phyloP scores from a whole-genome alignment of 495 filamentous ascomycete genomes.

The Aeminium ludgeri region DNA sequence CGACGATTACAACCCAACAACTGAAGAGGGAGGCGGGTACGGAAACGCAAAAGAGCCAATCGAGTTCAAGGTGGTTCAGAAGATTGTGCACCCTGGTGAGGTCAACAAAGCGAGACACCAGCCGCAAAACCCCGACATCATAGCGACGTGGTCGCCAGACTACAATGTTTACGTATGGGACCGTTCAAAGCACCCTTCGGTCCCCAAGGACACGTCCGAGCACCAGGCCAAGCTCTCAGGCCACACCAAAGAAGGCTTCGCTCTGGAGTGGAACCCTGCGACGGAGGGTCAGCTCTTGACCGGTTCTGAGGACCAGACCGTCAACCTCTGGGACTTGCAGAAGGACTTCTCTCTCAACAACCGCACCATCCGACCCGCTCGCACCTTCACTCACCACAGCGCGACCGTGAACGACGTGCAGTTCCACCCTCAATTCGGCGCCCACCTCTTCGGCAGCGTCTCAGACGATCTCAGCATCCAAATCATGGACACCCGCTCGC shows the following conservation, averaged over 20 bases:
- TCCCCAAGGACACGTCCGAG: conserved; percentile 26
- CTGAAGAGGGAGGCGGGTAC: conserved; percentile 86
- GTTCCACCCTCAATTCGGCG: conserved; percentile 61
- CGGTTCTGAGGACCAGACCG: conserved; percentile 78
- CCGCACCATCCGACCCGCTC: conserved; percentile 49
- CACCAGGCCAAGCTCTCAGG: conserved; percentile 73
- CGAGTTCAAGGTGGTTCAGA: conserved; percentile 80
- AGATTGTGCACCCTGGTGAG: conserved; percentile 89
- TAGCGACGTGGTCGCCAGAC: conserved; percentile 84
- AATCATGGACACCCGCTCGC: conserved; percentile 64
- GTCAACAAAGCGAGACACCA: conserved; percentile 98
- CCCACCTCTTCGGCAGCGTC: conserved; percentile 71
- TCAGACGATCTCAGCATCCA: conserved; percentile 91
- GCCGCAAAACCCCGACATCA: conserved; percentile 93
- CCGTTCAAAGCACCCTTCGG: conserved; percentile 73
- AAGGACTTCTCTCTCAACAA: conserved; percentile 3
- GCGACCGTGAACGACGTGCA: conserved; percentile 94
- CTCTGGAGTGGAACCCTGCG: conserved; percentile 81
- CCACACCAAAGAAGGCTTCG: conserved; percentile 86
- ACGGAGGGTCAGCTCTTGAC: conserved; percentile 67
- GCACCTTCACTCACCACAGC: conserved; percentile 72
- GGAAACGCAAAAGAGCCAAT: conserved; percentile 51
- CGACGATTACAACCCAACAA: conserved; percentile 75
- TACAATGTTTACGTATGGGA: conserved; percentile 84
- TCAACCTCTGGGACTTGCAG: conserved; percentile 64